A percentile compares a stretch with the other conserved stretches of the same genome.
Conservation (phyloP, 2,329 filamentous ascomycete species). For the Neospermospora avenae region DNA sequence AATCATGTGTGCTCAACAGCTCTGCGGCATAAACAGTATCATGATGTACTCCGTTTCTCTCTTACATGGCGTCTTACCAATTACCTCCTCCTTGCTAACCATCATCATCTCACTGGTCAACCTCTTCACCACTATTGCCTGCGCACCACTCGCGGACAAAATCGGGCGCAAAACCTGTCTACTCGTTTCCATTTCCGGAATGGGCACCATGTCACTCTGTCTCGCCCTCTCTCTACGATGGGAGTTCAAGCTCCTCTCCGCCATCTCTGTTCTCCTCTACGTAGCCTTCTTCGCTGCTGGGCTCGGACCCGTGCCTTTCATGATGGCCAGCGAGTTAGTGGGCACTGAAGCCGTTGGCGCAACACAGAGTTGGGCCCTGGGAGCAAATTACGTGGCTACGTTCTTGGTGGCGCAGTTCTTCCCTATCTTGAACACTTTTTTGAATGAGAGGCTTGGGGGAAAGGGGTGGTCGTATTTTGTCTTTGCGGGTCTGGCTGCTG, state of each 20-base stretch:
- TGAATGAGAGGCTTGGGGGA: conserved; percentile 62
- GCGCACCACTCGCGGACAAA: conserved; percentile 81
- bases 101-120: conserved; percentile 87
- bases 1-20: conserved; percentile 89
- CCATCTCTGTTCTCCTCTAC: conserved; percentile 77
- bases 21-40: conserved; percentile 93
- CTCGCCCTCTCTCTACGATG: conserved; percentile 79
- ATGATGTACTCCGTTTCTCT: conserved; percentile 98
- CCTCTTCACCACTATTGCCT: conserved; percentile 74
- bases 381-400: conserved; percentile 84
- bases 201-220: conserved; percentile 73
- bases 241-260: conserved; percentile 70
- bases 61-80: conserved; percentile 73
- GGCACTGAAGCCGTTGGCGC: conserved; percentile 87
- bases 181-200: conserved; percentile 76
- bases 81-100: conserved; percentile 78
- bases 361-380: conserved; percentile 83
- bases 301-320: conserved; percentile 91
- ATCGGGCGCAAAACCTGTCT: conserved; percentile 86
- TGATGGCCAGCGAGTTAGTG: conserved; percentile 87
- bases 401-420: conserved; percentile 95
- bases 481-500: conserved; percentile 72
- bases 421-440: conserved; percentile 73
- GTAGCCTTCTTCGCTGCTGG: conserved; percentile 89
- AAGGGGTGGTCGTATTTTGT: conserved; percentile 86